phyloP scores from a whole-genome alignment of 2,329 filamentous ascomycete species.

The Fusarium agapanthi region DNA sequence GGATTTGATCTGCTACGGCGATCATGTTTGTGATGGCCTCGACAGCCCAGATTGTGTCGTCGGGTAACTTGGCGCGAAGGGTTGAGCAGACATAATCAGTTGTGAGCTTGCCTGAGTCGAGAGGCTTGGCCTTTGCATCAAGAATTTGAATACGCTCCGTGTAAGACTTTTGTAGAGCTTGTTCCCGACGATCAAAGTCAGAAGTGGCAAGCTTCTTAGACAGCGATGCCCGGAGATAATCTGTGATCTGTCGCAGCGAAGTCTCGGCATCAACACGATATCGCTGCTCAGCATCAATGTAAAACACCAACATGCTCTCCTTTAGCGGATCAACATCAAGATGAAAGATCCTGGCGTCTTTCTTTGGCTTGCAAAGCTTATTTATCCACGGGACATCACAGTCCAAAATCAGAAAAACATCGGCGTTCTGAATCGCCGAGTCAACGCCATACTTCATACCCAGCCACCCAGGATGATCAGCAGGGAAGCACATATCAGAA shows the following conservation, averaged over 20 bases:
- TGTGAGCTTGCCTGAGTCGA: background rate
- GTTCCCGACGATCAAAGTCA: background rate
- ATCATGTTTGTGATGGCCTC: conserved; percentile 19
- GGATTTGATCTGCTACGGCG: background rate
- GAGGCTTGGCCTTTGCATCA: background rate
- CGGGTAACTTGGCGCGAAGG: background rate
- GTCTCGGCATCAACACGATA: conserved; percentile 11
- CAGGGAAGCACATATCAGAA: conserved; percentile 26
- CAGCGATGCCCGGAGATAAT: fast-evolving
- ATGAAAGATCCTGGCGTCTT: conserved; percentile 5
- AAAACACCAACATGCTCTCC: conserved; percentile 3
- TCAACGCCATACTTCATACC: conserved; percentile 23
- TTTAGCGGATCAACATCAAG: conserved; percentile 24
- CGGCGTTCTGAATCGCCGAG: background rate
- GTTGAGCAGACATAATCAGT: background rate
- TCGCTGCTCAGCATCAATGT: conserved; percentile 12
- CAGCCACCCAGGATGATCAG: conserved; percentile 14
- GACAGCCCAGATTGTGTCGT: background rate
- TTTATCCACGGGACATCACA: conserved; percentile 29
- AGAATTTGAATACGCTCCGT: background rate
- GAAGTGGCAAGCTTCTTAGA: background rate
- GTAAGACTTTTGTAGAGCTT: background rate
- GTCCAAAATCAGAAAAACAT: conserved; percentile 20
- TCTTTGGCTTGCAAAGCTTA: background rate
- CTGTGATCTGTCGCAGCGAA: background rate